Evolutionary conservation across 139 green algal genomes (phyloP).

Genomic region (Yamagishiella unicocca): DNA sequence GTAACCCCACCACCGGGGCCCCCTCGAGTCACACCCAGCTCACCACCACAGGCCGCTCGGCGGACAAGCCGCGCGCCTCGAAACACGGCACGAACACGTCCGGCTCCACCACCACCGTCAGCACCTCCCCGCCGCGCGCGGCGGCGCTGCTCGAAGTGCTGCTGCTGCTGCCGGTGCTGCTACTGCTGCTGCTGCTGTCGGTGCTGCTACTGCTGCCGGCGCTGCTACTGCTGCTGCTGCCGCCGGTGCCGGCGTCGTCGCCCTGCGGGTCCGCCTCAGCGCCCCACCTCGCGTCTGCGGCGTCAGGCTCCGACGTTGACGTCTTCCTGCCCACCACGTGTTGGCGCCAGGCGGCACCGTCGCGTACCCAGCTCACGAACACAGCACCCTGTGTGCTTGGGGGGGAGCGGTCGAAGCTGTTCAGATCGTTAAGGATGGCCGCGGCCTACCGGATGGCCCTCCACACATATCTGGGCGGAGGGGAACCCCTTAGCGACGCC

Average conservation of each 20-base stretch:
- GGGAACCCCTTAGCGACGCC: too few relatives aligned
- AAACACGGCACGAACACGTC: slow-evolving; percentile 30
- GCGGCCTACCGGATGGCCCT: too few relatives aligned
- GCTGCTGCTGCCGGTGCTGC: background rate
- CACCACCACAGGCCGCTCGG: slow-evolving; percentile 29
- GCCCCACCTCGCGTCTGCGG: too few relatives aligned
- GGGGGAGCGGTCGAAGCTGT: too few relatives aligned
- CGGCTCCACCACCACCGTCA: background rate
- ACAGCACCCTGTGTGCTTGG: slow-evolving; percentile 3
- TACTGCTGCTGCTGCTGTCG: background rate
- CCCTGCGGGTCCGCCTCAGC: too few relatives aligned
- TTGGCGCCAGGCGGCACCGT: background rate
- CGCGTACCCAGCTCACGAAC: slow-evolving; percentile 31
- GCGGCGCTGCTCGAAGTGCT: background rate
- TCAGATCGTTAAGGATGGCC: too few relatives aligned
- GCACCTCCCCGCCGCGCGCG: too few relatives aligned
- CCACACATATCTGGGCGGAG: too few relatives aligned
- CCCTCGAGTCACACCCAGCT: background rate
- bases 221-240: background rate
- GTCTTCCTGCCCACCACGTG: too few relatives aligned
- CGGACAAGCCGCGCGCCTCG: background rate
- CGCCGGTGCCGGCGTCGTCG: background rate
- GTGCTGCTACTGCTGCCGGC: background rate
- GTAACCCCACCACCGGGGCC: too few relatives aligned
- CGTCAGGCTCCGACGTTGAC: too few relatives aligned